Percentiles rank a stretch among this genome's conserved stretches.
Evolutionary conservation across 2,329 filamentous ascomycete species (phyloP).

Genomic region (Raffaelea albimanens): DNA sequence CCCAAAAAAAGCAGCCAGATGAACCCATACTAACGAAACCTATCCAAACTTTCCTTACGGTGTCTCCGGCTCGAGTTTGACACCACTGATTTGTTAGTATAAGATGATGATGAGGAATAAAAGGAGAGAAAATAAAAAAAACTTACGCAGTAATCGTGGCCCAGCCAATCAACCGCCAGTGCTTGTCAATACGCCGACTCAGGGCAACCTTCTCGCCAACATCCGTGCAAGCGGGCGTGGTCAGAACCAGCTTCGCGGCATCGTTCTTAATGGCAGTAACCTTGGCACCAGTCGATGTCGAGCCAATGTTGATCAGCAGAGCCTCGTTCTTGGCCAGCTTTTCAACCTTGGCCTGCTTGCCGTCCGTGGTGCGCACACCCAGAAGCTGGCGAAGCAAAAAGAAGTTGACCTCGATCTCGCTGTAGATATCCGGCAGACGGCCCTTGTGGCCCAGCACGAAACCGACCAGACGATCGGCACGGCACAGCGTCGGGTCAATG

Average conservation of each 20-base stretch:
- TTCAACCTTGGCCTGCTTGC: constrained; percentile 98
- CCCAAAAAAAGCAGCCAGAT: no score
- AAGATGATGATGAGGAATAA: not conserved
- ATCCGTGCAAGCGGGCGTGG: constrained; percentile 90
- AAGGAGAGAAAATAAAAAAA: not conserved
- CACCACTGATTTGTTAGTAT: constrained; percentile 11
- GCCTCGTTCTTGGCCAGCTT: constrained; percentile 98
- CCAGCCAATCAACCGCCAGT: constrained; percentile 94
- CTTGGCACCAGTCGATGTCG: constrained; percentile 94
- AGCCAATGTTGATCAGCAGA: constrained; percentile 99
- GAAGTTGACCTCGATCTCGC: constrained; percentile 98
- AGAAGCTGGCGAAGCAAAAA: constrained; percentile 90
- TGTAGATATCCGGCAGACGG: constrained; percentile 91
- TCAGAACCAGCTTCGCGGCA: constrained; percentile 88
- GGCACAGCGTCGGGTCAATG: constrained; percentile 94
- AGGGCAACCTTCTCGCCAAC: constrained; percentile 97
- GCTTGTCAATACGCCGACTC: constrained; percentile 95
- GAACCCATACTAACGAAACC: no score
- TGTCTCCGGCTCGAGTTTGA: constrained; percentile 14
- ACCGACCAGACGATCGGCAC: constrained; percentile 96
- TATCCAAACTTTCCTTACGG: constrained; percentile 4
- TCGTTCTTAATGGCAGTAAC: constrained; percentile 95
- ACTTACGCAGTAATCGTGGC: constrained; percentile 66
- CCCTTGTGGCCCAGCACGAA: constrained; percentile 95
- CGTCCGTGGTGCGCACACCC: constrained; percentile 94